A percentile compares a stretch with the other conserved stretches of the same genome.
These are phyloP conservation scores for Torulaspora indica DNA, from an alignment of 805 yeast genomes.

Conservation along the genomic window DNA sequence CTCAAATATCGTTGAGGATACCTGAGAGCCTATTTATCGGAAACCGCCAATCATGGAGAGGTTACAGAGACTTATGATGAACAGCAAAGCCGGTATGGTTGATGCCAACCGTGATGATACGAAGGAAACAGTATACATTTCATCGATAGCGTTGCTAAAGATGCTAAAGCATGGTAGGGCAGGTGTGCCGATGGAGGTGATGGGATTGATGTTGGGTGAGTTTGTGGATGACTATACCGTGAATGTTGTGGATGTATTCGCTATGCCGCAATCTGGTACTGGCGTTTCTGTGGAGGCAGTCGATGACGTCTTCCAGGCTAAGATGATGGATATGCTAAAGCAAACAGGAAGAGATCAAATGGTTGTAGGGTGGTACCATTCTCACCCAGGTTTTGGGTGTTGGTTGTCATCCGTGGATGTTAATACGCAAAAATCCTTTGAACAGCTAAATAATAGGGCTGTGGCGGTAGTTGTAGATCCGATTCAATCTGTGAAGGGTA, in stretches of 20 bases:
- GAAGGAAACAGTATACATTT: slow-evolving; percentile 93
- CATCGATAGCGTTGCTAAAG: slow-evolving; percentile 88
- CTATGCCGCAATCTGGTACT: slow-evolving; percentile 98
- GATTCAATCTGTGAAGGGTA: slow-evolving; percentile 96
- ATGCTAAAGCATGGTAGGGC: slow-evolving; percentile 98
- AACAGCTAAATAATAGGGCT: slow-evolving; percentile 89
- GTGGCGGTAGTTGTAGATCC: slow-evolving; percentile 99
- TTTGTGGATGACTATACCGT: slow-evolving; percentile 96
- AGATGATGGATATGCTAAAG: slow-evolving; percentile 98
- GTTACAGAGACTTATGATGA: slow-evolving; percentile 41
- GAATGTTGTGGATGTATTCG: slow-evolving; percentile 96
- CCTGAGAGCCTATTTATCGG: no score
- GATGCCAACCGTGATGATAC: slow-evolving; percentile 89
- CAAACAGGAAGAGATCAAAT: slow-evolving; percentile 99
- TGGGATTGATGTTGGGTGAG: slow-evolving; percentile 99
- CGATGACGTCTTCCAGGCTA: slow-evolving; percentile 97
- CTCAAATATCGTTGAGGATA: neutral
- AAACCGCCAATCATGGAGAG: slow-evolving; percentile 36
- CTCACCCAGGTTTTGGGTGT: slow-evolving; percentile 99
- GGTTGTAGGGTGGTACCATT: slow-evolving; percentile 99
- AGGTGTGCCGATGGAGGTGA: slow-evolving; percentile 81
- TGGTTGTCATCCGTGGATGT: slow-evolving; percentile 98
- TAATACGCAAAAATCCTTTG: slow-evolving; percentile 95
- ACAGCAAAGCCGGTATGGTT: slow-evolving; percentile 40
- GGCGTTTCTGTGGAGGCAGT: slow-evolving; percentile 99